Evolutionary conservation across 768 basidiomycete genomes (phyloP), one percentile per base, ranked within the genome.

Genomic region (Rhizopogon rudus): DNA sequence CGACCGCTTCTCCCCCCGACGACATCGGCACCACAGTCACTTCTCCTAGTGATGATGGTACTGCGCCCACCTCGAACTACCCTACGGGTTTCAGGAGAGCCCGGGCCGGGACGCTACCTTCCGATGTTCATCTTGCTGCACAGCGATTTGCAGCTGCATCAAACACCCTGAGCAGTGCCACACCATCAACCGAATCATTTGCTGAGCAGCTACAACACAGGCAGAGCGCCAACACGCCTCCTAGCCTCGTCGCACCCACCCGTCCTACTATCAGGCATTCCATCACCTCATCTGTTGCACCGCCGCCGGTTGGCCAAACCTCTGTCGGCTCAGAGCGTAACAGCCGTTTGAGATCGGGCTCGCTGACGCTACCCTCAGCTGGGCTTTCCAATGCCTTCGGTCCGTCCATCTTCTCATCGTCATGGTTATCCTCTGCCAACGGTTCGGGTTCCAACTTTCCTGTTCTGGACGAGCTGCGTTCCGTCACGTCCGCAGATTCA

Each of bases 41-140:
- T 63, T 80, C 83, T 45, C 76, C 81, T 53, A 77, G 75, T 64
- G 86, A 88, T 72, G 74, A 74, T 63, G 70, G 78, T 60, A 69
- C 77, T 57, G 65, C 86, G 66, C 83, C 89, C 63, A 79, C 86
- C 60, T 84, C 86, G 69, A 88, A 84, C 74, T 90, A 83, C 70
- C 88, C 91, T 57, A 79, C 88, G 53, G 90, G 91, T 58, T 96
- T 93, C 71, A 84, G 92, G 75, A 86, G 94, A 78, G 92, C 93
- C 67, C 86, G 94, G 85, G 96, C 95, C 62, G 96, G 94, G 55
- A 98, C 95, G 78, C 83, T 98, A 66, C 95, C 95, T 74, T 96
- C 94, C 62, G 95, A 95, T 70, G 87, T 96, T 52, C 87, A 89
- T 66, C 85, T 93, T 63, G 89, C 88, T 56, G 86, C 91, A 51